Evolutionary conservation across 331 rosid genomes (phyloP), one percentile per base, ranked within the genome.

Genomic region (Quercus lobata): DNA sequence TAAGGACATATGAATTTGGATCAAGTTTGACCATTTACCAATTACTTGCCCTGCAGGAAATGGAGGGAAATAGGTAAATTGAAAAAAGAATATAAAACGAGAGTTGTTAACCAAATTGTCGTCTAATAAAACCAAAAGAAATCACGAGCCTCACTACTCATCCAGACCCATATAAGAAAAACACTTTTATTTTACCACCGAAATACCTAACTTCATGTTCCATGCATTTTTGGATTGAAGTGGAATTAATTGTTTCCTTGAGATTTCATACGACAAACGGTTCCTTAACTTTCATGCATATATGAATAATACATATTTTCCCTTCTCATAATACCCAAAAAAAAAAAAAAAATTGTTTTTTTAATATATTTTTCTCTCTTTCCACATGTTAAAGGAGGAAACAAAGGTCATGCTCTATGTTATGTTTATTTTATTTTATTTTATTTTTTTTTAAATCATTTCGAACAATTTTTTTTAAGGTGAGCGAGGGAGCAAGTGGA

Each of bases 11-110:
- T 80, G 84, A 72, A 27, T 58, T 58, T 72, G 17, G 15, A 14
- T 27, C 69, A 70, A 70, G 46, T 19, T 72, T 84, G 87, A 84
- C 79, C 41, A 14, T 5, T 22, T 22, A 61, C 69, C 73, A 72
- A 8, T 76, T 63, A 32, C 84, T 80, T 84, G 65, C 57, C 84
- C 77, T 34, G 25, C 73, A 74, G 84, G 77, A 32, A 49, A 73
- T 69, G 87, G 68, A 80, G 75, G 55, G 46, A 73, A 56, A 69
- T 56, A 75, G 70, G 57, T 19, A 35, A 37, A 3, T 41, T 2
- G 35, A 73, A 75, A 52, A 16, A 37, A 8, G 25, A 61, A 30
- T 29, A 52, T 21, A 22, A 44, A 77, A 57, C 52, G 75, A 73
- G 63, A 54, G 79, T 72, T 57, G 82, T 77, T 80, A 70, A 77